These are phyloP conservation scores for Lactifluus volemus DNA, from an alignment of 768 basidiomycete species.

Conservation along the genomic window DNA sequence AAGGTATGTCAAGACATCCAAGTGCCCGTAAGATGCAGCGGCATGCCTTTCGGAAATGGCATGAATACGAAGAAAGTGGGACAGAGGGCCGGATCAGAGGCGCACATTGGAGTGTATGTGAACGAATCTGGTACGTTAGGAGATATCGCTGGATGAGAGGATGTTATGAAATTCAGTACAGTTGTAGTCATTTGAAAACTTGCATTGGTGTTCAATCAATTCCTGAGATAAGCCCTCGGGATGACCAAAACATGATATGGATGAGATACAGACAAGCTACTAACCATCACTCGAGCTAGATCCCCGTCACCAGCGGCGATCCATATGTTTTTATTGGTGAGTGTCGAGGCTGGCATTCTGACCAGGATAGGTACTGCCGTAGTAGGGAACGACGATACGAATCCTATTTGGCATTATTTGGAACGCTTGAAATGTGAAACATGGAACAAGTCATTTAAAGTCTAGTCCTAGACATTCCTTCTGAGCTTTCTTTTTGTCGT, in stretches of 20 bases:
- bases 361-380: neutral
- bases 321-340: constrained; percentile 67
- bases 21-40: constrained; percentile 85
- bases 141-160: constrained; percentile 34
- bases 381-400: neutral
- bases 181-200: constrained; percentile 38
- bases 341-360: constrained; percentile 28
- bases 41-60: constrained; percentile 58
- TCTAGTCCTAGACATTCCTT: neutral
- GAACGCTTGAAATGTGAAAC: neutral
- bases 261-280: neutral
- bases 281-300: constrained; percentile 62
- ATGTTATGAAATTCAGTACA: constrained; percentile 1
- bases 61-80: constrained; percentile 3
- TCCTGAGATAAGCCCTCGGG: constrained; percentile 3
- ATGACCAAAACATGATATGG: neutral
- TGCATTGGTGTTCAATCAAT: constrained; percentile 42
- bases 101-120: constrained; percentile 79
- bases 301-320: constrained; percentile 90
- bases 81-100: constrained; percentile 3
- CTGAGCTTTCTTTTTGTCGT: neutral
- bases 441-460: neutral
- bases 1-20: constrained; percentile 69
- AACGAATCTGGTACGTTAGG: constrained; percentile 62
- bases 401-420: constrained; percentile 7